Evolutionary conservation across 2,329 filamentous ascomycete species (phyloP).

Genomic region (Periconia sp.): DNA sequence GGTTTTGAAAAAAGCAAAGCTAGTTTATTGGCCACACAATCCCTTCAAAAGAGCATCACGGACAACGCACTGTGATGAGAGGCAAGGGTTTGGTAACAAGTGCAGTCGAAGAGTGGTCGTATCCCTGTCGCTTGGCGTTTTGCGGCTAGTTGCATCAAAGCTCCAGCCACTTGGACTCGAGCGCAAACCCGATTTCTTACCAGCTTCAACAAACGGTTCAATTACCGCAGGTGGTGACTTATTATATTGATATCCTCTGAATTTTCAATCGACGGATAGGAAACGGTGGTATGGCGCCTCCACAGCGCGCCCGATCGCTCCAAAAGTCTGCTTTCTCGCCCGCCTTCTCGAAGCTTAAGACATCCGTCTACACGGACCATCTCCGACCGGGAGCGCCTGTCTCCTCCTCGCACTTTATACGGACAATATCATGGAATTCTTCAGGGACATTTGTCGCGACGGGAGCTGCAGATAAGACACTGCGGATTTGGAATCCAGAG

Average conservation of each 20-base stretch:
- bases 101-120: not conserved
- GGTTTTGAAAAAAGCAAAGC: too few species aligned
- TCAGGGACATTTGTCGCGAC: constrained; percentile 84
- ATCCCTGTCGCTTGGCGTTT: constrained; percentile 2
- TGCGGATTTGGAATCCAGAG: constrained; percentile 84
- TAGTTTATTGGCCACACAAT: too few species aligned
- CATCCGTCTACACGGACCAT: constrained; percentile 67
- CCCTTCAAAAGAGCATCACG: too few species aligned
- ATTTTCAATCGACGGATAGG: too few species aligned
- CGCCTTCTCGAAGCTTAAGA: constrained; percentile 72
- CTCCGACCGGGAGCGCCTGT: constrained; percentile 38
- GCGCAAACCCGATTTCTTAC: too few species aligned
- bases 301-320: constrained; percentile 62
- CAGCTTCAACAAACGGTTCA: too few species aligned
- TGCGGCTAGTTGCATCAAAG: not conserved
- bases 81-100: not conserved
- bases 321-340: constrained; percentile 72
- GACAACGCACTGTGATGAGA: too few species aligned
- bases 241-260: too few species aligned
- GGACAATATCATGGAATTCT: constrained; percentile 88
- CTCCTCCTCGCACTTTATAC: constrained; percentile 54
- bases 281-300: constrained; percentile 47
- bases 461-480: constrained; percentile 71
- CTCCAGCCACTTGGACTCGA: too few species aligned
- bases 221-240: too few species aligned